A percentile compares a stretch with the other conserved stretches of the same genome.
Evolutionary conservation across 208 protist species (phyloP).

Genomic region (Crithidia bombi): DNA sequence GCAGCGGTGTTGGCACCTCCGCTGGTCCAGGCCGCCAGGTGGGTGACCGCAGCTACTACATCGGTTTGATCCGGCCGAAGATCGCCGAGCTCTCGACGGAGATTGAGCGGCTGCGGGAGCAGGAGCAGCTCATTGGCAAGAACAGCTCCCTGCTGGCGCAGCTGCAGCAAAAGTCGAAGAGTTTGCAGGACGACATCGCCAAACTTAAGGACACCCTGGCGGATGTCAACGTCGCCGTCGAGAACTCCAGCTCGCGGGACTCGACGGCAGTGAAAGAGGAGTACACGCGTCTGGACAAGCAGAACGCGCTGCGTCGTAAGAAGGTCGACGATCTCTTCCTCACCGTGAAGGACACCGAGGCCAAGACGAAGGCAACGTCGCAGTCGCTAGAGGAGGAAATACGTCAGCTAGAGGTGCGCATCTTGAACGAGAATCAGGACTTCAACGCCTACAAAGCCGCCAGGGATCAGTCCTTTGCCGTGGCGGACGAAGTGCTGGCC

Average conservation of each 20-base stretch:
- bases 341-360: slow-evolving; percentile 74
- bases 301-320: slow-evolving; percentile 69
- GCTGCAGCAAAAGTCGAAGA: slow-evolving; percentile 79
- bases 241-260: slow-evolving; percentile 59
- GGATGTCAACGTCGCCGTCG: slow-evolving; percentile 71
- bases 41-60: slow-evolving; percentile 90
- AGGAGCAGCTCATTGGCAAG: slow-evolving; percentile 84
- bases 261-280: slow-evolving; percentile 73
- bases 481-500: slow-evolving; percentile 81
- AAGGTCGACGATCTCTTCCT: slow-evolving; percentile 88
- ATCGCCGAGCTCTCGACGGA: slow-evolving; percentile 87
- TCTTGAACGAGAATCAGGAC: slow-evolving; percentile 81
- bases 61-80: slow-evolving; percentile 88
- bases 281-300: slow-evolving; percentile 63
- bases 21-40: slow-evolving; percentile 88
- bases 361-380: slow-evolving; percentile 63
- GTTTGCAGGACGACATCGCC: slow-evolving; percentile 72
- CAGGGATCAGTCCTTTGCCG: slow-evolving; percentile 71
- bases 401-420: slow-evolving; percentile 72
- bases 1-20: slow-evolving; percentile 61
- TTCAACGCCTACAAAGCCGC: slow-evolving; percentile 72
- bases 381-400: slow-evolving; percentile 81
- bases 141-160: slow-evolving; percentile 75
- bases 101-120: slow-evolving; percentile 85
- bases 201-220: slow-evolving; percentile 79